Evolutionary conservation across 306 rosid genomes (phyloP).

Genomic region (Acacia acuminata): DNA sequence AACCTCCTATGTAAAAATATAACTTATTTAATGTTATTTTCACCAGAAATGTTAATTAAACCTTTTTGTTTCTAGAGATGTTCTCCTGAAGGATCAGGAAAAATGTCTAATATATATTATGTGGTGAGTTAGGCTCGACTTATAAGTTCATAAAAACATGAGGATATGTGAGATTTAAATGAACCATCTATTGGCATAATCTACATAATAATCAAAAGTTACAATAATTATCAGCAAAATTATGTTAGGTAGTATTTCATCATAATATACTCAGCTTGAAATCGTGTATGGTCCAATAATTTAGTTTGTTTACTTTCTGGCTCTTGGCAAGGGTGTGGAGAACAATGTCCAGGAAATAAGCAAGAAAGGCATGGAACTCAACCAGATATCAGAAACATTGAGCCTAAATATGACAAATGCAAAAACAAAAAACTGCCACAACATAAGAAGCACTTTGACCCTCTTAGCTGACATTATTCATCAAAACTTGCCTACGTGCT

Average conservation of each 20-base stretch:
- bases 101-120: not conserved
- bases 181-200: too few species aligned
- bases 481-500: not conserved
- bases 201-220: not conserved
- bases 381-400: not conserved
- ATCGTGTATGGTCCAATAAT: not conserved
- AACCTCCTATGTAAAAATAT: not conserved
- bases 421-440: not conserved
- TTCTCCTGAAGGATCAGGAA: not conserved
- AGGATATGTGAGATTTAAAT: not conserved
- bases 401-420: conserved; percentile 11
- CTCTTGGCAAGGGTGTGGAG: not conserved
- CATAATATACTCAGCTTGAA: not conserved
- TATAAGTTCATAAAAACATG: not conserved
- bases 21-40: not conserved
- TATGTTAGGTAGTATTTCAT: not conserved
- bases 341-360: not conserved
- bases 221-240: not conserved
- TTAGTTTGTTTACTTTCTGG: not conserved
- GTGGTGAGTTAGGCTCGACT: not conserved
- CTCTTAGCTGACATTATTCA: not conserved
- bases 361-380: not conserved
- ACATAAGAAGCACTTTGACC: not conserved
- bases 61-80: not conserved
- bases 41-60: not conserved